Evolutionary conservation across 352 stramenopile species (phyloP).

Genomic region (Phytopythium aichiense): DNA sequence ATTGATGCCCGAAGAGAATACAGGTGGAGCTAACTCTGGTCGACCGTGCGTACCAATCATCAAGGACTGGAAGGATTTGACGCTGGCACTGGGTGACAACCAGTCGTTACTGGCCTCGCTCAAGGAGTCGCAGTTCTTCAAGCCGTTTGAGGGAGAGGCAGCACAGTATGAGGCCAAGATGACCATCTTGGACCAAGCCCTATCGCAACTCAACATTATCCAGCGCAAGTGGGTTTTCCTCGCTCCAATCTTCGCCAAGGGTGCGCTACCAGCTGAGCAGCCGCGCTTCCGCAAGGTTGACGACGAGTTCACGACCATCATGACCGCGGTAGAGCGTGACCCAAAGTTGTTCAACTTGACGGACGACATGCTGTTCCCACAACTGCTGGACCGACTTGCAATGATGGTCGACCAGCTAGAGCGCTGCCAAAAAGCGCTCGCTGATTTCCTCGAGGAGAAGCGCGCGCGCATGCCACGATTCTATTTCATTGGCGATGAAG

Average conservation of each 20-base stretch:
- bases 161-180: conserved; percentile 91
- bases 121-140: conserved; percentile 96
- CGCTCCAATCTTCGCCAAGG: conserved; percentile 94
- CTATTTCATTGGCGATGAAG: conserved; percentile 97
- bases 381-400: conserved; percentile 70
- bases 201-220: conserved; percentile 87
- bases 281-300: conserved; percentile 90
- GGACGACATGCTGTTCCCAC: conserved; percentile 89
- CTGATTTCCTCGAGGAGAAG: conserved; percentile 95
- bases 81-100: conserved; percentile 93
- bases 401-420: conserved; percentile 93
- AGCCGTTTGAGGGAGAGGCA: conserved; percentile 90
- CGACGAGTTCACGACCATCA: conserved; percentile 93
- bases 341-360: conserved; percentile 91
- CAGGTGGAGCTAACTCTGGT: conserved; percentile 12
- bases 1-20: conserved; percentile 83
- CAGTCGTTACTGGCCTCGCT: conserved; percentile 92
- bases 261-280: conserved; percentile 90
- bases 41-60: conserved; percentile 82
- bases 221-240: conserved; percentile 97
- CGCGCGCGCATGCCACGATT: conserved; percentile 92
- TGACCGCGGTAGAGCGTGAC: conserved; percentile 83
- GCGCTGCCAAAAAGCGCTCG: conserved; percentile 91
- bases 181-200: conserved; percentile 71
- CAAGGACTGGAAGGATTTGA: conserved; percentile 95